Percentiles rank a stretch among this genome's conserved stretches.
phyloP scores from a whole-genome alignment of 176 grass and related monocot genomes.

The Triticum monococcum region DNA sequence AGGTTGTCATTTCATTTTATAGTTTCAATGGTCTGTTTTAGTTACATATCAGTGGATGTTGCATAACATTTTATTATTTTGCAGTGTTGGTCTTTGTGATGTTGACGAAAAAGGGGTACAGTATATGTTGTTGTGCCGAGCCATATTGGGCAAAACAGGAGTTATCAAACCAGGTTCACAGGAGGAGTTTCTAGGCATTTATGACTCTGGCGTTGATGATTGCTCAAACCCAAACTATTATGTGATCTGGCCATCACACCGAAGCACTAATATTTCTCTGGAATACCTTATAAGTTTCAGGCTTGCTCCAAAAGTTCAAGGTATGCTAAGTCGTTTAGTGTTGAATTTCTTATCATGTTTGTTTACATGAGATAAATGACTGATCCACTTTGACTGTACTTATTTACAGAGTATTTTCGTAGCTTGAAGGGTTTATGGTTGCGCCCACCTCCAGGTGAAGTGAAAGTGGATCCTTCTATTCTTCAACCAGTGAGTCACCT shows the following conservation, averaged over 20 bases:
- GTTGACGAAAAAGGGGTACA: constrained; percentile 67
- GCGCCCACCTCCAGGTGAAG: constrained; percentile 20
- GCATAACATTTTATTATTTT: constrained; percentile 10
- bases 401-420: constrained; percentile 54
- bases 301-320: constrained; percentile 52
- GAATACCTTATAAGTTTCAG: constrained; percentile 55
- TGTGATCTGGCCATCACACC: constrained; percentile 28
- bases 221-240: constrained; percentile 42
- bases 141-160: constrained; percentile 45
- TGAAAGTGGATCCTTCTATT: constrained; percentile 26
- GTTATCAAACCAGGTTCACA: constrained; percentile 22
- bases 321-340: constrained; percentile 1
- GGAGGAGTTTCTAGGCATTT: constrained; percentile 25
- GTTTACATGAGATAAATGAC: not conserved
- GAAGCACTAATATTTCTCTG: constrained; percentile 36
- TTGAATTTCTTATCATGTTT: constrained; percentile 9
- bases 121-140: constrained; percentile 58
- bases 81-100: constrained; percentile 58
- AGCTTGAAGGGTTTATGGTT: constrained; percentile 34
- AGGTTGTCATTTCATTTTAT: constrained; percentile 22
- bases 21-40: not conserved
- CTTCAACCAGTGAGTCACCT: constrained; percentile 42
- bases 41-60: not conserved
- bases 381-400: constrained; percentile 13
- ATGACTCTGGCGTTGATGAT: constrained; percentile 39